Percentiles rank a stretch among this genome's conserved stretches.
Conservation (phyloP, 805 yeast species). For the Kregervanrija pseudodelftensis region DNA sequence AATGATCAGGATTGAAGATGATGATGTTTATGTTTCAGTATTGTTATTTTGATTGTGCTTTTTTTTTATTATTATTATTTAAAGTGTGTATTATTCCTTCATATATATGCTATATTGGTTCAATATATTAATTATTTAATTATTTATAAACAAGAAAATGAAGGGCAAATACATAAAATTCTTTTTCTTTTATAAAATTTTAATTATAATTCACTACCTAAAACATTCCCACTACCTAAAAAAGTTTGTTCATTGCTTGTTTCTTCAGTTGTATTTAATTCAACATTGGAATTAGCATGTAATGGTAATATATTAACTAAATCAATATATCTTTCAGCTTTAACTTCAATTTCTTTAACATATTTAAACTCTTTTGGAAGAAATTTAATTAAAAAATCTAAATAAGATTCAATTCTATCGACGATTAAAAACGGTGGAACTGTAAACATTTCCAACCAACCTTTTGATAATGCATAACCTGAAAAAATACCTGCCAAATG, state of each 20-base stretch:
- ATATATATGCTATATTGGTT: too few relatives aligned
- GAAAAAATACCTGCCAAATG: slow-evolving; percentile 60
- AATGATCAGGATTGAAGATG: slow-evolving; percentile 30
- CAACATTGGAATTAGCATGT: slow-evolving; percentile 5
- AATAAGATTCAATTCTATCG: slow-evolving; percentile 54
- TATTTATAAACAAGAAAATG: too few relatives aligned
- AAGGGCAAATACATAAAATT: too few relatives aligned
- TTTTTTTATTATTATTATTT: too few relatives aligned
- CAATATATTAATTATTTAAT: too few relatives aligned
- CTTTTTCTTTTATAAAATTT: too few relatives aligned
- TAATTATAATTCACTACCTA: slow-evolving; percentile 11
- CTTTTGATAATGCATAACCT: slow-evolving; percentile 59
- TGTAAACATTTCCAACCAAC: slow-evolving; percentile 47
- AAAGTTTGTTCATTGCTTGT: slow-evolving; percentile 3
- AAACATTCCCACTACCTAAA: slow-evolving; percentile 22
- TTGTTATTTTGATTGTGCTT: too few relatives aligned
- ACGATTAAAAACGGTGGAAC: slow-evolving; percentile 62
- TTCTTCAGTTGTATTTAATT: background rate
- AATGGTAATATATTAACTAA: slow-evolving; percentile 16
- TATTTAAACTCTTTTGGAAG: slow-evolving; percentile 49
- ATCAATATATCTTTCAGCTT: slow-evolving; percentile 18
- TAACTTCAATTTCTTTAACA: slow-evolving; percentile 55
- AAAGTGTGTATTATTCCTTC: too few relatives aligned
- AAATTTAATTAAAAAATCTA: slow-evolving; percentile 41
- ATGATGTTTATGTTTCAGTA: too few relatives aligned